Base-by-base conservation (phyloP, 805 yeast species). In the Kuraishia piskuri region DNA sequence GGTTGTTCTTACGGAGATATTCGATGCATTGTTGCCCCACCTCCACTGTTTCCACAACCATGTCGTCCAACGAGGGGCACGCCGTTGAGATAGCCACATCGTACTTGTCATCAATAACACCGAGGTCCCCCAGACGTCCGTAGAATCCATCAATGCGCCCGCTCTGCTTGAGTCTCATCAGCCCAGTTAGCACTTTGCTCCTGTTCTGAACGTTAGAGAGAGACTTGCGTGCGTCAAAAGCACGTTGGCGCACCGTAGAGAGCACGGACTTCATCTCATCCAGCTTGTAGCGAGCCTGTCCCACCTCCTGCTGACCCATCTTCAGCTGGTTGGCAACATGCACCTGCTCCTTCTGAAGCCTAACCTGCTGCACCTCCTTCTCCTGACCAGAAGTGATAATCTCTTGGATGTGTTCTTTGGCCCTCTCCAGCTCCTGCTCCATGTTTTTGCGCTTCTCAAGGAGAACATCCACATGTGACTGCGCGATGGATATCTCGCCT, bases 71-170 rank as follows among this genome's bases (percentile, higher is more conserved):
- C 8, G 91, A 84, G 1, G 96, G 90, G 58, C 94, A 90, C 0
- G 97, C 98, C 0, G 98, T 94, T 0, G 98, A 90, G 8, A 94
- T 82, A 0, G 99, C 99, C 52, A 90, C 80, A 68, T 95, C 98
- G 65, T 87, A 94, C 61, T 80, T 78, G 58, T 86, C 88, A 64
- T 90, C 96, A 57, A 94, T 94, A 1, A 79, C 77, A n/a, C 97
- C 99, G 48, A 94, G 71, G 59, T 90, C 96, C 19, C 99, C 99
- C 17, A 94, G 71, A 57, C 97, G 75, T 0, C 98, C 99, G 64
- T 88, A 77, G 59, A 92, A 88, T 0, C 98, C 99, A 6, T 72
- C 71, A 22, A 95, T 79, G 60, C 96, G 77, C 5, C 97, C 97
- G 2, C 94, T 78, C 53, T 83, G 82, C 54, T 85, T 85, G 44